Base-by-base conservation (phyloP, 148 eudicot species). In the Beta vulgaris region DNA sequence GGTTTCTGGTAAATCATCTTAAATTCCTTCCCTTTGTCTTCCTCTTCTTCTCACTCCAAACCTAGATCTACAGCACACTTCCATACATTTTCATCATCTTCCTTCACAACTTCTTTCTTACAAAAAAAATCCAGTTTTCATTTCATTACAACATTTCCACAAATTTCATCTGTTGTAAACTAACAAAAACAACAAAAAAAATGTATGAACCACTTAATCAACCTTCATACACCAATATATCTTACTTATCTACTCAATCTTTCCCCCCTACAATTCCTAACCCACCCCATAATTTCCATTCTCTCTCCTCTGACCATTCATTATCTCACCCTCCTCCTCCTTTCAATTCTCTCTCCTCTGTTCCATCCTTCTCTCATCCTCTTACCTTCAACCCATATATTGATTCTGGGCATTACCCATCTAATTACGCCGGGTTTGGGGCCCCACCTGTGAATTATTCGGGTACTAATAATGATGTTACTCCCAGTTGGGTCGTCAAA, bases 401-500 rank as follows among this genome's bases (percentile, higher is more conserved):
- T n/a, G 4, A 39, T 54, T 49, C 36, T 55, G 49, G 49, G 31
- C 15, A 13, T 31, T 32, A 63, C 69, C 69, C 69, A 62, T 28
- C 44, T 31, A 63, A n/a, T 74, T 34, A 28, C 21, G 4, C 31
- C 5, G 57, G 31, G 21, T 61, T 43, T n/a, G 77, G 34, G 9
- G 69, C 26, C 6, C 69, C 25, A 48, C 68, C 77, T 46, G 18
- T 40, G 14, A 13, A 21, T 46, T 62, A 63, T 31, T 29, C 34
- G 59, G 70, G 49, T 14, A 35, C 59, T 14, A 11, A 5, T 14
- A 11, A 5, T 75, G 59, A 7, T 49, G 48, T 10, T 65, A 49
- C 71, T 34, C 4, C 72, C n/a, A 66, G 0, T 26, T 75, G 78
- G 78, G 78, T 75, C 25, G 63, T 75, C 49, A 66, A 53, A 28